Conservation (phyloP, 2,329 filamentous ascomycete genomes). For the Incumbomyces lentus region DNA sequence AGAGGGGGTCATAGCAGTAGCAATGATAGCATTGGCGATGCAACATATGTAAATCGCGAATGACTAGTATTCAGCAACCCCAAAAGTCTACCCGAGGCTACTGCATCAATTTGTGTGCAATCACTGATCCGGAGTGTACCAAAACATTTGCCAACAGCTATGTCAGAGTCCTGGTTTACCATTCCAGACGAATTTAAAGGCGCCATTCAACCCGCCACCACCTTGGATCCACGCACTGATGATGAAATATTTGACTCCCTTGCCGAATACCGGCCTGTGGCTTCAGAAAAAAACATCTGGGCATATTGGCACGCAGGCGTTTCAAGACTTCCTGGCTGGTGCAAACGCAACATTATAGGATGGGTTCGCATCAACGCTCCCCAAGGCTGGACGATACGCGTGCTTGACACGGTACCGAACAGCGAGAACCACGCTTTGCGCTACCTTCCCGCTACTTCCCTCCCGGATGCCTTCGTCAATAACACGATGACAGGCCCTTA, state of each 20-base stretch:
- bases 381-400: constrained; percentile 39
- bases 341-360: constrained; percentile 42
- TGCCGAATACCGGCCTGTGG: constrained; percentile 10
- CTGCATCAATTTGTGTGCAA: no score
- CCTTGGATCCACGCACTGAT: constrained; percentile 9
- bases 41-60: no score
- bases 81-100: no score
- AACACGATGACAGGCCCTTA: constrained; percentile 41
- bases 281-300: constrained; percentile 42
- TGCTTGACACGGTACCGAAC: constrained; percentile 36
- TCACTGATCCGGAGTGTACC: no score
- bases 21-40: no score
- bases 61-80: no score
- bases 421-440: constrained; percentile 41
- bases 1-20: no score
- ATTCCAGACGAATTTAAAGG: constrained; percentile 11
- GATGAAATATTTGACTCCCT: constrained; percentile 12
- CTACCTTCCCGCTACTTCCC: constrained; percentile 38
- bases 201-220: constrained; percentile 7
- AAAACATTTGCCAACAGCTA: no score
- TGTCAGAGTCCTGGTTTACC: constrained; percentile 10
- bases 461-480: constrained; percentile 43
- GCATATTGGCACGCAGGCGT: constrained; percentile 50
- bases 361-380: constrained; percentile 46
- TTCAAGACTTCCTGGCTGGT: constrained; percentile 40